These are phyloP conservation scores for Penicillium ochrochloron DNA, from an alignment of 495 filamentous ascomycete species.

Conservation along the genomic window DNA sequence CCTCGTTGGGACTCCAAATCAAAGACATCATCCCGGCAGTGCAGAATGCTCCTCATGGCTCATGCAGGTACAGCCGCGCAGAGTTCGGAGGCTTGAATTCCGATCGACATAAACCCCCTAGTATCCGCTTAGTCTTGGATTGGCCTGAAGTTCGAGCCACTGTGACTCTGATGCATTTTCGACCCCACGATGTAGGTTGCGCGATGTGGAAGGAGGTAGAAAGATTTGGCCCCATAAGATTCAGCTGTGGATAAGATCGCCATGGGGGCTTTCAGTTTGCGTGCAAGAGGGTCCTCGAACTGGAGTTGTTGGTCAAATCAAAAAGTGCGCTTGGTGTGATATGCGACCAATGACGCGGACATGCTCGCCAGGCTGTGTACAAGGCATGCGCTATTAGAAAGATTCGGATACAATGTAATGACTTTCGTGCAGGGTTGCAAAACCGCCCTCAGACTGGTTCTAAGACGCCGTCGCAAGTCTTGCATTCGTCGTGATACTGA, in stretches of 20 bases:
- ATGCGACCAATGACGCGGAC: slow-evolving; percentile 3
- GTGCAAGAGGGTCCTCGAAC: not conserved
- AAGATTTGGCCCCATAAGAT: not conserved
- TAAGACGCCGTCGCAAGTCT: not conserved
- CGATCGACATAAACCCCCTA: not conserved
- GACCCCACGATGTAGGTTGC: not conserved
- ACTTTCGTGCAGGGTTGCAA: not conserved
- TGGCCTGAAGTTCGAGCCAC: not conserved
- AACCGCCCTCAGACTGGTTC: not conserved
- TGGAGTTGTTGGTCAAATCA: not conserved
- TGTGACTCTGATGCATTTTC: not conserved
- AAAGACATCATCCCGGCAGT: slow-evolving; percentile 11
- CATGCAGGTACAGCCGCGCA: not conserved
- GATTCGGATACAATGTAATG: not conserved
- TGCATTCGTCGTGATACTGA: slow-evolving; percentile 23
- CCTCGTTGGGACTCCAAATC: slow-evolving; percentile 16
- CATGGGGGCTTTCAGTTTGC: not conserved
- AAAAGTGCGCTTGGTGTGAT: not conserved
- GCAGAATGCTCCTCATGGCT: slow-evolving; percentile 1
- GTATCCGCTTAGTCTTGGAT: not conserved
- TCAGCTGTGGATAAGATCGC: not conserved
- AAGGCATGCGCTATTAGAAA: not conserved
- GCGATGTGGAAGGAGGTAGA: not conserved
- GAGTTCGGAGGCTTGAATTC: not conserved
- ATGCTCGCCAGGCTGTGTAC: not conserved